A percentile compares a stretch with the other conserved stretches of the same genome.
These are phyloP conservation scores for Coniferiporia sulphurascens DNA, from an alignment of 1,284 basidiomycete genomes.

Conservation along the genomic window DNA sequence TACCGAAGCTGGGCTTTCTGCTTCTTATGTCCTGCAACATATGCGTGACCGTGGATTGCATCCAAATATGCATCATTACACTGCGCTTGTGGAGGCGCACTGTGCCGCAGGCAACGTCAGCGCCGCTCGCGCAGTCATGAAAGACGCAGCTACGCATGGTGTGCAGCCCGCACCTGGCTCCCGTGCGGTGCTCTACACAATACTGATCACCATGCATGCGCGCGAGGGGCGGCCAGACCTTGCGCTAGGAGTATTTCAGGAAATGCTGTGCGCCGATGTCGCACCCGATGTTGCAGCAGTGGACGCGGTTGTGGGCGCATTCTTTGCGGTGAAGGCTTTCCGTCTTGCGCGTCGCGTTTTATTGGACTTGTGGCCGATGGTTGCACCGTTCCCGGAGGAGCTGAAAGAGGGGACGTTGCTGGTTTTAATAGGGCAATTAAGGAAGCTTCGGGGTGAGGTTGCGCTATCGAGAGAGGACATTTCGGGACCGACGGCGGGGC, in stretches of 20 bases:
- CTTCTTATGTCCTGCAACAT: slow-evolving; percentile 48
- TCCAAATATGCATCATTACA: slow-evolving; percentile 63
- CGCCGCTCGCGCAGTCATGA: slow-evolving; percentile 48
- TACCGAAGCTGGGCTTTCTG: slow-evolving; percentile 41
- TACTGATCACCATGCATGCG: slow-evolving; percentile 63
- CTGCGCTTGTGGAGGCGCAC: slow-evolving; percentile 66
- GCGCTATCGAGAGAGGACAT: neutral
- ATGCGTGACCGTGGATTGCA: slow-evolving; percentile 61
- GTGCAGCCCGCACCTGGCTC: slow-evolving; percentile 33
- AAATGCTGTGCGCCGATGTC: slow-evolving; percentile 57
- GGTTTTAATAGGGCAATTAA: slow-evolving; percentile 41
- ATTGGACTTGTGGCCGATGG: slow-evolving; percentile 56
- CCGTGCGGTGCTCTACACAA: slow-evolving; percentile 66
- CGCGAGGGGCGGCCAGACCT: slow-evolving; percentile 47
- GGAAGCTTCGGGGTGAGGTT: slow-evolving; percentile 28
- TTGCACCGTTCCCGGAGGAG: slow-evolving; percentile 53
- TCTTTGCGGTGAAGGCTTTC: slow-evolving; percentile 50
- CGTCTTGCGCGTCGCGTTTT: slow-evolving; percentile 48
- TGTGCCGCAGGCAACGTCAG: slow-evolving; percentile 47
- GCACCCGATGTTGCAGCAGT: slow-evolving; percentile 64
- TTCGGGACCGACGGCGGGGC: neutral
- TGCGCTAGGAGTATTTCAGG: slow-evolving; percentile 51
- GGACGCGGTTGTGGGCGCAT: slow-evolving; percentile 64
- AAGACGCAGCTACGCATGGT: slow-evolving; percentile 42
- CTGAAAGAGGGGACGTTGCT: slow-evolving; percentile 38